Percentiles rank a stretch among this genome's conserved stretches.
Conservation (phyloP, 2,329 filamentous ascomycete genomes). For the Lachnellula willkommii region DNA sequence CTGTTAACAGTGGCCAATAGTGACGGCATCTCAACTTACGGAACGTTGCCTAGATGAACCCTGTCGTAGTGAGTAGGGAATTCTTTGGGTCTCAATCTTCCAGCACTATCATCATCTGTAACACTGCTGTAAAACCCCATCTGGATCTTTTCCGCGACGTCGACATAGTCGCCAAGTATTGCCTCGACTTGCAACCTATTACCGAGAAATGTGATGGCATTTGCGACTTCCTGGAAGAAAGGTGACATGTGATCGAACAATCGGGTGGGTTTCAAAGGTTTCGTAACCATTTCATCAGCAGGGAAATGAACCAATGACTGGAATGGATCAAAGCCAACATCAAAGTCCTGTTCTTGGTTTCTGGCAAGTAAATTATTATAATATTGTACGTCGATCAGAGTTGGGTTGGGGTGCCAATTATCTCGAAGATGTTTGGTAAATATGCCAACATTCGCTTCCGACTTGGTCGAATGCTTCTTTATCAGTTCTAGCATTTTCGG, state of each 20-base stretch:
- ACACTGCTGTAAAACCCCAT: conserved; percentile 6
- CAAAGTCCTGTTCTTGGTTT: background rate
- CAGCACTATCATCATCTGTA: background rate
- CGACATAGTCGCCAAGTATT: conserved; percentile 13
- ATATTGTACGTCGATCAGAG: conserved; percentile 6
- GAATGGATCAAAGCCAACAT: conserved; percentile 11
- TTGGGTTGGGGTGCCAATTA: conserved; percentile 9
- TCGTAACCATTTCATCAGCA: background rate
- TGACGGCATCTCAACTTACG: conserved; percentile 6
- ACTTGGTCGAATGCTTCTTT: conserved; percentile 1
- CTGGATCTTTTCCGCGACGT: conserved; percentile 14
- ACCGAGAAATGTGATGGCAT: conserved; percentile 9
- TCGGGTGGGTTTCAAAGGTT: background rate
- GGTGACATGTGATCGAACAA: conserved; percentile 14
- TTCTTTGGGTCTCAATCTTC: background rate
- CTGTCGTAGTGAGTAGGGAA: conserved; percentile 13
- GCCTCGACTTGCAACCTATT: conserved; percentile 13
- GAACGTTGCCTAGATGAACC: conserved; percentile 17
- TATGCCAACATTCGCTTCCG: background rate
- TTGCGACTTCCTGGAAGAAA: conserved; percentile 11
- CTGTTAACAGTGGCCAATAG: background rate
- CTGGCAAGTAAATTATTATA: background rate
- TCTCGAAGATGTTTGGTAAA: conserved; percentile 7
- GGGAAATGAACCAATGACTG: background rate
- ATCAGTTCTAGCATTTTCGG: conserved; percentile 6